Base-by-base conservation (phyloP, 225 moss, liverwort and hornwort genomes). In the Rhytidiadelphus loreus region DNA sequence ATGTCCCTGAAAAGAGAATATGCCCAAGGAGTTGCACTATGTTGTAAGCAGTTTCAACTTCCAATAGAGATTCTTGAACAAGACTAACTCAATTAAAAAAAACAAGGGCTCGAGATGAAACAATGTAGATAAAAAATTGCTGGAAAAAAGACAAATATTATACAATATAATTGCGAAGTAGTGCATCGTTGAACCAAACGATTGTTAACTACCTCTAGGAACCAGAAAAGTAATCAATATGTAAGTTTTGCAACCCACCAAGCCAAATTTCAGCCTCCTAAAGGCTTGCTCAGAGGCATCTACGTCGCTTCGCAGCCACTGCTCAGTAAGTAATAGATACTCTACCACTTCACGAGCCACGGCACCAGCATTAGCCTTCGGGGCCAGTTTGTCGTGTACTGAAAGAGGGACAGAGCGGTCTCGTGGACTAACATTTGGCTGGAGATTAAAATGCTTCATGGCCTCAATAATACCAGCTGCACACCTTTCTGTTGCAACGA, bases 391-490 rank as follows among this genome's bases (percentile, higher is more conserved):
- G 86, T 87, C 82, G 55, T 86, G 90, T 46, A 90, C 91, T 84
- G 91, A 88, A 64, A 93, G 90, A 82, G 87, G 62, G 29, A 89
- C 88, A 88, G 79, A 26, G 79, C 86, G 88, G 70, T 93, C 92
- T 86, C 93, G 90, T 43, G 92, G 95, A 74, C 88, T 63, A 68
- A 86, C 83, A 75, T 89, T 92, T 66, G 95, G 91, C 55, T 84
- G 90, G 59, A 96, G 81, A 86, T 88, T 82, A 81, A 96, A 96
- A 85, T 96, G 92, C 85, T 91, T 86, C 89, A 96, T 93, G 61
- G 91, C 96, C 85, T 96, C 83, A 70, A 94, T 87, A 43, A 96
- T 96, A 58, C 93, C 95, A 79, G 86, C 94, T 50, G 95, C 95
- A 85, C 95, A 96, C 68, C 92, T 90, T 66, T 94, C 90, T 61